A percentile compares a stretch with the other conserved stretches of the same genome.
Evolutionary conservation across 331 rosid genomes (phyloP).

Genomic region (Prunus yedoensis): DNA sequence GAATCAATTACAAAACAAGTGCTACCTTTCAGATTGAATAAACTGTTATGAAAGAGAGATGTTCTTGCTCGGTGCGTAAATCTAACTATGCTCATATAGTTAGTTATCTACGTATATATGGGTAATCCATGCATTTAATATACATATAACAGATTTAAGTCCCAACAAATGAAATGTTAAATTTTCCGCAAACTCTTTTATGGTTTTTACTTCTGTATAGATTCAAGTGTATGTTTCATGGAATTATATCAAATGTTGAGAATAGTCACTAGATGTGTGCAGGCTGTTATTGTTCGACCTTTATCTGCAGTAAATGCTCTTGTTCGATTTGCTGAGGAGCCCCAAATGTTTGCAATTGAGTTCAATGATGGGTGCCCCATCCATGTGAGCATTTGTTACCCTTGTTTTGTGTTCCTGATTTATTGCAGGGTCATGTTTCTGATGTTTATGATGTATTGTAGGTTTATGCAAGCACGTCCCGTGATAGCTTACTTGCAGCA

Average conservation of each 20-base stretch:
- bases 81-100: too few species aligned
- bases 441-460: slow-evolving; percentile 45
- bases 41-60: background rate
- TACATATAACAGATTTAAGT: background rate
- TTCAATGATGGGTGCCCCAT: slow-evolving; percentile 96
- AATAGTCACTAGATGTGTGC: slow-evolving; percentile 83
- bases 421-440: slow-evolving; percentile 33
- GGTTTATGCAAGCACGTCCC: slow-evolving; percentile 99
- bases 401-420: slow-evolving; percentile 24
- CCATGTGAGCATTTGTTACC: slow-evolving; percentile 63
- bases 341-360: slow-evolving; percentile 99
- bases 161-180: background rate
- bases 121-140: background rate
- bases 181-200: background rate
- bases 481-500: slow-evolving; percentile 95
- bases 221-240: slow-evolving; percentile 17
- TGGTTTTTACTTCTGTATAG: slow-evolving; percentile 4
- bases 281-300: slow-evolving; percentile 99
- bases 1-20: background rate
- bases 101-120: background rate
- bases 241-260: slow-evolving; percentile 56
- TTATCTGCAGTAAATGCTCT: slow-evolving; percentile 88
- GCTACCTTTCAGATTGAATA: background rate
- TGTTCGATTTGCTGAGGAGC: slow-evolving; percentile 97
- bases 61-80: background rate